A percentile compares a stretch with the other conserved stretches of the same genome.
phyloP scores from a whole-genome alignment of 805 yeast genomes.

The Candida fluviatilis region DNA sequence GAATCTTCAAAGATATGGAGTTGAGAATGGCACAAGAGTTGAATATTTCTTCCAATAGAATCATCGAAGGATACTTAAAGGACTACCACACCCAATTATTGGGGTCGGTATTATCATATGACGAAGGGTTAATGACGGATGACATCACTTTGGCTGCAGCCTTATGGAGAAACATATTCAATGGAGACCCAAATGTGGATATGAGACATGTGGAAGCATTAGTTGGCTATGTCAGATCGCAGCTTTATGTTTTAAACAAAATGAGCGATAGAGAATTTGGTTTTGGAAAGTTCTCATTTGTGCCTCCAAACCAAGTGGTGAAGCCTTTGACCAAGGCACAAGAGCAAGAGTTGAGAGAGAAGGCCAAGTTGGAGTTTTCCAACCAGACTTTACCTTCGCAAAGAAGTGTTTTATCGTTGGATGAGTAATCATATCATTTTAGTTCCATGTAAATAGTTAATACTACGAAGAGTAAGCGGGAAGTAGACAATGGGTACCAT shows the following conservation, averaged over 20 bases:
- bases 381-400: conserved; percentile 57
- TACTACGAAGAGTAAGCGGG: neutral
- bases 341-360: conserved; percentile 47
- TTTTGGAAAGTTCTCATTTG: conserved; percentile 80
- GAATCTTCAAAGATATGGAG: conserved; percentile 88
- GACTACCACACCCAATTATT: conserved; percentile 87
- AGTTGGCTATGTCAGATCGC: conserved; percentile 87
- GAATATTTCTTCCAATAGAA: conserved; percentile 75
- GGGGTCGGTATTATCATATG: conserved; percentile 87
- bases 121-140: conserved; percentile 81
- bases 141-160: conserved; percentile 78
- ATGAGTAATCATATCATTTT: conserved; percentile 22
- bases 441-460: neutral
- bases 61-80: conserved; percentile 80
- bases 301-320: conserved; percentile 76
- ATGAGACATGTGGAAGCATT: conserved; percentile 80
- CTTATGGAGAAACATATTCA: conserved; percentile 86
- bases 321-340: conserved; percentile 66
- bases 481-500: neutral
- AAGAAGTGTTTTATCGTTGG: conserved; percentile 40
- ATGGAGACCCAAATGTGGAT: conserved; percentile 78
- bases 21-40: conserved; percentile 79
- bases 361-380: conserved; percentile 52
- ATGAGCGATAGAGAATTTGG: conserved; percentile 92
- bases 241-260: conserved; percentile 79